Evolutionary conservation across 306 rosid genomes (phyloP).

Genomic region (Cucumis melo): DNA sequence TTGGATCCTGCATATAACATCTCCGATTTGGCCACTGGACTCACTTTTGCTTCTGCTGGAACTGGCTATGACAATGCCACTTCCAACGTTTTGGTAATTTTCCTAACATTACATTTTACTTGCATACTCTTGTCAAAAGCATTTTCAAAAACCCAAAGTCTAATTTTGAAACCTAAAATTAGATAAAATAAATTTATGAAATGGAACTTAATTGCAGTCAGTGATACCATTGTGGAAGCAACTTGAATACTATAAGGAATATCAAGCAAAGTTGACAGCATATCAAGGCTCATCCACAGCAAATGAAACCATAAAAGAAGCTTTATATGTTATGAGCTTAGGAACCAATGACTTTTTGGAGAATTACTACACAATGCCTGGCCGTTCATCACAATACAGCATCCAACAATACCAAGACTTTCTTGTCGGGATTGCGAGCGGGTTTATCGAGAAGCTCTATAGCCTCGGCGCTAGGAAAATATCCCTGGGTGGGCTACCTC

Average conservation of each 20-base stretch:
- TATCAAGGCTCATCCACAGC: slow-evolving; percentile 43
- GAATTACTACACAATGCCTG: slow-evolving; percentile 58
- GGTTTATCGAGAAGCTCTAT: slow-evolving; percentile 45
- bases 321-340: slow-evolving; percentile 48
- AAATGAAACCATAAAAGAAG: slow-evolving; percentile 28
- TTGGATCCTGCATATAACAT: slow-evolving; percentile 67
- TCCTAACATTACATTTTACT: background rate
- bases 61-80: slow-evolving; percentile 88
- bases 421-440: slow-evolving; percentile 43
- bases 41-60: slow-evolving; percentile 88
- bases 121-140: too few species aligned
- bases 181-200: too few species aligned
- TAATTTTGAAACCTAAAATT: too few species aligned
- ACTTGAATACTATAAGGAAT: slow-evolving; percentile 53
- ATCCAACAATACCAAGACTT: slow-evolving; percentile 36
- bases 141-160: too few species aligned
- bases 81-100: slow-evolving; percentile 57
- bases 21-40: slow-evolving; percentile 65
- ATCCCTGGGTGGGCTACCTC: slow-evolving; percentile 82
- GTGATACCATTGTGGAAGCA: slow-evolving; percentile 86
- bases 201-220: slow-evolving; percentile 24
- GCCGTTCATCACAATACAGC: slow-evolving; percentile 36
- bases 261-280: slow-evolving; percentile 40
- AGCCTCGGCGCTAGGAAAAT: slow-evolving; percentile 69
- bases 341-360: slow-evolving; percentile 91